A percentile compares a stretch with the other conserved stretches of the same genome.
These are phyloP conservation scores for Chlorencoelia australis DNA, from an alignment of 2,329 filamentous ascomycete genomes.

Conservation along the genomic window DNA sequence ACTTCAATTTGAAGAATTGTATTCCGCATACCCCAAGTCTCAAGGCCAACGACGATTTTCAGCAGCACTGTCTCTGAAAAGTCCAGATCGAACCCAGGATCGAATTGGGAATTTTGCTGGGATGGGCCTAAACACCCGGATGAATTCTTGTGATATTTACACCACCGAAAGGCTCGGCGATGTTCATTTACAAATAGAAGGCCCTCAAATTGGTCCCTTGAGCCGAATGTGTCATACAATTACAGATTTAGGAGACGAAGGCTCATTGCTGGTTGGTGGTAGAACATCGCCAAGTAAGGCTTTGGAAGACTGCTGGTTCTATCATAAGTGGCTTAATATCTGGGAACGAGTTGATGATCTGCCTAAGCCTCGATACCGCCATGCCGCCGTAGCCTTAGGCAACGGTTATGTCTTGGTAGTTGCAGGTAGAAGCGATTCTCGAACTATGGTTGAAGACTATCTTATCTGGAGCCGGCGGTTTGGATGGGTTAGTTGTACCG, in stretches of 20 bases:
- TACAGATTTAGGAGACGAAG: conserved; percentile 49
- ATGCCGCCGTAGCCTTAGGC: conserved; percentile 48
- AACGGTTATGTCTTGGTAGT: conserved; percentile 36
- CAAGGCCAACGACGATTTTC: conserved; percentile 50
- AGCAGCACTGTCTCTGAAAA: conserved; percentile 36
- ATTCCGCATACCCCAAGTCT: conserved; percentile 30
- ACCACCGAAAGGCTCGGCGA: not conserved
- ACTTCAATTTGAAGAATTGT: conserved; percentile 19
- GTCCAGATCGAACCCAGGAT: conserved; percentile 28
- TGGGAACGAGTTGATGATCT: conserved; percentile 60
- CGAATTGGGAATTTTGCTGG: conserved; percentile 25
- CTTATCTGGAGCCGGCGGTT: conserved; percentile 22
- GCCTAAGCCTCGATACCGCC: conserved; percentile 65
- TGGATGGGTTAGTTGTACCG: conserved; percentile 23
- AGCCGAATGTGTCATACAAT: conserved; percentile 66
- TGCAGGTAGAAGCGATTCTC: conserved; percentile 23
- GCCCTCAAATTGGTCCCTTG: conserved; percentile 29
- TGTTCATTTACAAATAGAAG: not conserved
- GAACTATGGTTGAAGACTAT: conserved; percentile 13
- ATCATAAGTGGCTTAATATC: conserved; percentile 37
- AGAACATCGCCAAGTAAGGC: conserved; percentile 64
- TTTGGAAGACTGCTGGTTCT: conserved; percentile 67
- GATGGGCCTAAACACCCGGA: conserved; percentile 31
- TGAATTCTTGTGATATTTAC: conserved; percentile 39
- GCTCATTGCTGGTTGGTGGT: conserved; percentile 63